Percentiles rank a stretch among this genome's conserved stretches.
Evolutionary conservation across 2,329 filamentous ascomycete genomes (phyloP).

Genomic region (Penicillium olsonii): DNA sequence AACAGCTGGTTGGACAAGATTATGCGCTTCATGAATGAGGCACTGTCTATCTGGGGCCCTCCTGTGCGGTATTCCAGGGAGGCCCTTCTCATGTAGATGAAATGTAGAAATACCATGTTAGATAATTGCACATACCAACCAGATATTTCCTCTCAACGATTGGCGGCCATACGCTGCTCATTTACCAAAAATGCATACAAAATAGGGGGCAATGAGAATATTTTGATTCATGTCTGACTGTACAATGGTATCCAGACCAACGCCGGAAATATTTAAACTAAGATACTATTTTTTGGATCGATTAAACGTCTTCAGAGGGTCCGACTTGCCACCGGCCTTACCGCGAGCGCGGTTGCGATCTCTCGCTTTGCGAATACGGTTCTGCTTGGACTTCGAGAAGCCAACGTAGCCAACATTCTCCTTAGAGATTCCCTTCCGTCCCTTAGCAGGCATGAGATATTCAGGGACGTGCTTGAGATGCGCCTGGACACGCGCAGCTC

Average conservation of each 20-base stretch:
- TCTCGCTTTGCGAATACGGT: conserved; percentile 53
- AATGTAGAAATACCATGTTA: neutral
- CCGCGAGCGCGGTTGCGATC: conserved; percentile 46
- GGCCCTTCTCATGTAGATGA: neutral
- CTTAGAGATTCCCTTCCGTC: conserved; percentile 66
- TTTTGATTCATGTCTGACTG: conserved; percentile 20
- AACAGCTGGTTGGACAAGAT: conserved; percentile 18
- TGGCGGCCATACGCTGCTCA: neutral
- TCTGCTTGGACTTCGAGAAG: conserved; percentile 53
- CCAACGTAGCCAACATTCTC: conserved; percentile 77
- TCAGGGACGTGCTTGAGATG: conserved; percentile 95
- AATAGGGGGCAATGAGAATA: neutral
- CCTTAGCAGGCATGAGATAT: conserved; percentile 80
- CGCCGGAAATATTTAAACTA: conserved; percentile 9
- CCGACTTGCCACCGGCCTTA: conserved; percentile 61
- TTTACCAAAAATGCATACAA: neutral
- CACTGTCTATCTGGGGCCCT: neutral
- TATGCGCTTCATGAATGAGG: conserved; percentile 8
- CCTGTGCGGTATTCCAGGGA: neutral
- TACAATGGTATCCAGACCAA: conserved; percentile 15
- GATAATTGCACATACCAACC: too few species aligned
- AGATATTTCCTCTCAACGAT: neutral
- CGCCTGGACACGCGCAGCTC: conserved; percentile 78
- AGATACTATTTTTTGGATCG: conserved; percentile 42
- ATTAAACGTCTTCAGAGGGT: conserved; percentile 90